Evolutionary conservation across 345 rosid species (phyloP), one percentile per base, ranked within the genome.

Genomic region (Euphorbia lathyris): DNA sequence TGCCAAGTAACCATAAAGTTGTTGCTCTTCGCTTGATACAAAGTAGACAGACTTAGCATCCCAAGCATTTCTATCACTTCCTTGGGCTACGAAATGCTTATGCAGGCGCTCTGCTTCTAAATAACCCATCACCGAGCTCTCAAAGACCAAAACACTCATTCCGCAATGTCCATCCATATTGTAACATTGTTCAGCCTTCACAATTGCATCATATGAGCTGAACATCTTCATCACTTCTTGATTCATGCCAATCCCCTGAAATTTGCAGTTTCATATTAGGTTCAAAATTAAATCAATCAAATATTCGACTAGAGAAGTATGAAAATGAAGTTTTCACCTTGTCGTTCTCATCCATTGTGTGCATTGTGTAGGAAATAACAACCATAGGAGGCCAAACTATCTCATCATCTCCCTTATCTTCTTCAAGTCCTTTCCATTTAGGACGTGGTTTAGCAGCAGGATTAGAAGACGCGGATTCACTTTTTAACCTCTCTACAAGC

Each of bases 381-480:
- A 91, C 98, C 96, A 91, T 88, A 1, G 98, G 98, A 38, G 97
- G 97, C 97, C 98, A 93, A 30, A 93, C 91, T 64, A 93, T 85
- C 4, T 84, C 90, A 73, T 72, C 72, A 60, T 93, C 94, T 51
- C 80, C 88, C 52, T 83, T 89, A 53, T 82, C 89, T 60, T 72
- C 83, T 20, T 69, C 81, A 20, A 89, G 69, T 53, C 92, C 97
- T 67, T 71, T 87, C 93, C 97, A 91, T 74, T 84, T 85, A 42
- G 92, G 88, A 73, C 78, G 85, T 32, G 76, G 73, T 65, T 89
- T 92, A 50, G 86, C 89, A 0, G 71, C 76, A 11, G 92, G 90
- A 58, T 76, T 48, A 61, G 83, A 81, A 27, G 90, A 77, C n/a
- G 87, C 74, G 67, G 89, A 92, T 78, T 59, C 75, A 73, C 83